Conservation (phyloP, 306 rosid species). For the Crataegus laevigata region DNA sequence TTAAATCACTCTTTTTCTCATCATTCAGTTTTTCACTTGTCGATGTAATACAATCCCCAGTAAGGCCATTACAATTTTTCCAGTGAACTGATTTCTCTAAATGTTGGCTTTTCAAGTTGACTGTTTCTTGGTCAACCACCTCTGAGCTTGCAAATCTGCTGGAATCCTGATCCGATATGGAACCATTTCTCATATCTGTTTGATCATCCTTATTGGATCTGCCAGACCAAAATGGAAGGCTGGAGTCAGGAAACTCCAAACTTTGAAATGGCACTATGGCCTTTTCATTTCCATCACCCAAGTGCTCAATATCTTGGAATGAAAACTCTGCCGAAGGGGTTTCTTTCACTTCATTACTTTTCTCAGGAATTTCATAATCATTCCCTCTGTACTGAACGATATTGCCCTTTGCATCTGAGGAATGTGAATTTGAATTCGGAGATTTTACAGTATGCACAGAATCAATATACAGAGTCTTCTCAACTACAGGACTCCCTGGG, state of each 20-base stretch:
- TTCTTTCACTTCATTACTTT: constrained; percentile 22
- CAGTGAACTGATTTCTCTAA: constrained; percentile 16
- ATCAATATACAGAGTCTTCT: constrained; percentile 78
- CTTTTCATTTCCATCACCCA: constrained; percentile 25
- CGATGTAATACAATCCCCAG: constrained; percentile 3
- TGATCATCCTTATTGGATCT: constrained; percentile 21
- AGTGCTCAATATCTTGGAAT: constrained; percentile 27
- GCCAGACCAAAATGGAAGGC: constrained; percentile 17
- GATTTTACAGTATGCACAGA: constrained; percentile 40
- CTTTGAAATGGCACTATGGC: constrained; percentile 16
- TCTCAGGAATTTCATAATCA: constrained; percentile 21
- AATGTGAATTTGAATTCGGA: constrained; percentile 32
- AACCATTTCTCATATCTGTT: constrained; percentile 18
- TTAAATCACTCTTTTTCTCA: constrained; percentile 18
- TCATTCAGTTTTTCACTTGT: constrained; percentile 18
- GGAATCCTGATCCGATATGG: constrained; percentile 18
- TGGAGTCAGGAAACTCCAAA: constrained; percentile 34
- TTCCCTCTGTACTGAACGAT: constrained; percentile 17
- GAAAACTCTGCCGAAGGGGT: constrained; percentile 26
- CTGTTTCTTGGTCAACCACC: constrained; percentile 14
- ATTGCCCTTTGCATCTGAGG: constrained; percentile 30
- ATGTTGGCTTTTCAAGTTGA: constrained; percentile 23
- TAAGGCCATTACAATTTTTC: constrained; percentile 15
- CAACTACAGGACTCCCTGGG: constrained; percentile 42
- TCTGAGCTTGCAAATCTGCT: constrained; percentile 8